Percentiles rank a stretch among this genome's conserved stretches.
Evolutionary conservation across 164 flowering plant species (phyloP).

Genomic region (Sedum album): DNA sequence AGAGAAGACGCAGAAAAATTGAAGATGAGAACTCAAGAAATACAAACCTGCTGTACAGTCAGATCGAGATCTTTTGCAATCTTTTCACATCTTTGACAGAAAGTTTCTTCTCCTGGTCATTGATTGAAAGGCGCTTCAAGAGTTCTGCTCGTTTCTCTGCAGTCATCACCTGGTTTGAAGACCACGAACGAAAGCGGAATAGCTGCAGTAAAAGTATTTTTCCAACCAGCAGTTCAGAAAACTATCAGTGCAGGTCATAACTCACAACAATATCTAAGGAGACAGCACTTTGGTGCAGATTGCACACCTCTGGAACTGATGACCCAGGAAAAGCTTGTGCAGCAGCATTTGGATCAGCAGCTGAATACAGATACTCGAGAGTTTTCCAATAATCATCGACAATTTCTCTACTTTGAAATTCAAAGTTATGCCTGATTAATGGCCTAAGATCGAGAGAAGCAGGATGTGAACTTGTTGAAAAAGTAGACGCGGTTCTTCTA

Average conservation of each 20-base stretch:
- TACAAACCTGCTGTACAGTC: slow-evolving; percentile 65
- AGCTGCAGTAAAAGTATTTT: slow-evolving; percentile 32
- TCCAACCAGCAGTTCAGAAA: not conserved
- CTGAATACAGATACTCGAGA: slow-evolving; percentile 80
- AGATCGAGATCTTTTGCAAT: slow-evolving; percentile 78
- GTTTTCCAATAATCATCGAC: slow-evolving; percentile 89
- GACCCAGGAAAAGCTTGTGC: slow-evolving; percentile 89
- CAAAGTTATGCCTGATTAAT: slow-evolving; percentile 72
- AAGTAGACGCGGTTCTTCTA: slow-evolving; percentile 71
- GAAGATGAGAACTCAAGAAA: not conserved
- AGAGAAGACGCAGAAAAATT: not conserved
- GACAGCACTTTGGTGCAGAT: not conserved
- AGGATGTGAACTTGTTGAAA: slow-evolving; percentile 24
- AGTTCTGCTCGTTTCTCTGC: slow-evolving; percentile 81
- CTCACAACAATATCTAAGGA: not conserved
- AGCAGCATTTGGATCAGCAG: slow-evolving; percentile 66
- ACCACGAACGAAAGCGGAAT: slow-evolving; percentile 60
- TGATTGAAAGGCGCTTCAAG: slow-evolving; percentile 41
- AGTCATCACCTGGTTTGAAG: slow-evolving; percentile 68
- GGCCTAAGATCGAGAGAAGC: slow-evolving; percentile 61
- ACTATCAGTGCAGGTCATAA: not conserved
- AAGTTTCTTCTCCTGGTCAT: slow-evolving; percentile 42
- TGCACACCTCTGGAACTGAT: slow-evolving; percentile 66
- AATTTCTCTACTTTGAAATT: slow-evolving; percentile 51
- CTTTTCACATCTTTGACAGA: slow-evolving; percentile 54